A percentile compares a stretch with the other conserved stretches of the same genome.
Conservation (phyloP, 176 grass and related monocot genomes). For the Triticum aestivum region DNA sequence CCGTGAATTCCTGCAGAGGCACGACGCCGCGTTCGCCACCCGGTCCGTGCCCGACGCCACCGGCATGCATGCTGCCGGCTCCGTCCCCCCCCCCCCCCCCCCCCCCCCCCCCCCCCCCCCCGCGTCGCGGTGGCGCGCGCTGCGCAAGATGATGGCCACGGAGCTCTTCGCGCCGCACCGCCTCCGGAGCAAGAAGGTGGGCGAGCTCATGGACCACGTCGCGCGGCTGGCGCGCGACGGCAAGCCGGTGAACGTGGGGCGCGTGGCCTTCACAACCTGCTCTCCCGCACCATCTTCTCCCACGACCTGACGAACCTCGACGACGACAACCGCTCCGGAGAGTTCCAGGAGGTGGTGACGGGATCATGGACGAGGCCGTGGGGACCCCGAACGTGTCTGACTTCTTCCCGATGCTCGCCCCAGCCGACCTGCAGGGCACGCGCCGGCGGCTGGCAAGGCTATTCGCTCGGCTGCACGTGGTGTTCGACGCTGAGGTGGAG, state of each 20-base stretch:
- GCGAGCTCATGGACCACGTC: conserved; percentile 12
- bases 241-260: conserved; percentile 23
- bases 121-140: not conserved
- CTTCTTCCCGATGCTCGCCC: conserved; percentile 49
- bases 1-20: conserved; percentile 39
- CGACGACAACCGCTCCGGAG: conserved; percentile 16
- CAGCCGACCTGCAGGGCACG: conserved; percentile 43
- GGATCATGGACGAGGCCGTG: conserved; percentile 20
- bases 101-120: not conserved
- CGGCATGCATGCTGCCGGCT: not conserved
- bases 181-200: conserved; percentile 2
- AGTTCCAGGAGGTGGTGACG: conserved; percentile 22
- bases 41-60: not conserved
- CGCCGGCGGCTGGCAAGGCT: not conserved
- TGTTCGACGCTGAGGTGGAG: conserved; percentile 52
- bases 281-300: conserved; percentile 53
- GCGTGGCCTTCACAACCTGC: conserved; percentile 48
- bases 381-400: conserved; percentile 51
- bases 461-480: conserved; percentile 1
- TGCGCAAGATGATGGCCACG: conserved; percentile 12
- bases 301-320: conserved; percentile 23
- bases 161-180: conserved; percentile 35
- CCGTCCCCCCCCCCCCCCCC: not conserved
- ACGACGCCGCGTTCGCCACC: conserved; percentile 20
- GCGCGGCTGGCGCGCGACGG: not conserved